Base-by-base conservation (phyloP, 106 monocot genomes). In the Posidonia australis region DNA sequence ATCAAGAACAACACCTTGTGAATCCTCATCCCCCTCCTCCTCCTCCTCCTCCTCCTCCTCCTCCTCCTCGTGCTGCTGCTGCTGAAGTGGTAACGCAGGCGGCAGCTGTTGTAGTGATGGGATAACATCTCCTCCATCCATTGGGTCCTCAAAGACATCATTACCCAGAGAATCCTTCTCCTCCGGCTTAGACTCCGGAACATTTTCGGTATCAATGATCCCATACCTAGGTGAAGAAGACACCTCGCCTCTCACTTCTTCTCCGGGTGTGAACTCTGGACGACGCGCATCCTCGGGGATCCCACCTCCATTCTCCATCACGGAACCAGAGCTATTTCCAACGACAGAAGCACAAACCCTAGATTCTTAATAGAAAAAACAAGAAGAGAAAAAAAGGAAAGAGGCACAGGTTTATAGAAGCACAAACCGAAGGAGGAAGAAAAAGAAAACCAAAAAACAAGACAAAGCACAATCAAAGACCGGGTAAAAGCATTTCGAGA, bases 281-380 rank as follows among this genome's bases (percentile, higher is more conserved):
- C 22, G 53, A 54, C 23, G 53, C 10, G 19, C 2, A 36, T 36
- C 36, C 24, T 54, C 53, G 10, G 58, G 28, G 7, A 16, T 58
- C 58, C 58, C 16, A 31, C 25, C 30, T 29, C 58, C 28, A 31
- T 29, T 29, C 28, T 58, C 58, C 58, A 58, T 58, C 58, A 58
- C 13, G 13, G 14, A 58, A 2, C 58, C 58, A 22, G 19, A 10
- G 23, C 23, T 14, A 23, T 25, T 58, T 27, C 6, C 24, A 13
- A 28, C 27, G 9, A 29, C 28, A 58, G 26, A 58, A 16, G 26
- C 30, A 58, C 32, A 47, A 46, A 0, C 46, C 28, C 27, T 27
- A 45, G 10, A 48, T 21, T 27, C 20, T 64, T 44, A 14, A 44
- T 20, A 46, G 17, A 44, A 42, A 43, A 17, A 22, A 24, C 20